Conservation (phyloP, 257 asterid genomes). For the Nicotiana attenuata region DNA sequence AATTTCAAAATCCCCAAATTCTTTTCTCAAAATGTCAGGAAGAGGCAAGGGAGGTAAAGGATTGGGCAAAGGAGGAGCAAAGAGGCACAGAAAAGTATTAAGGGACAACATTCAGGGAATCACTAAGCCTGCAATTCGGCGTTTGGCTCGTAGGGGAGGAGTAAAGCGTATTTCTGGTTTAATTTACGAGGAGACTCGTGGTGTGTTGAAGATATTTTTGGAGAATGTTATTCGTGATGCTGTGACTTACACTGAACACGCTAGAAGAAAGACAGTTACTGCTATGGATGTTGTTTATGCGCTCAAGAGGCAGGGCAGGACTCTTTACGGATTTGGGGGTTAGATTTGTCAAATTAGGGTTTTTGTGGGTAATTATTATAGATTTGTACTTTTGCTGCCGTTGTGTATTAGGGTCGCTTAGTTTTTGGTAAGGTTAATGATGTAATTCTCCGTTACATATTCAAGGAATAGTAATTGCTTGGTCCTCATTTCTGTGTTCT, state of each 20-base stretch:
- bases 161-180: background rate
- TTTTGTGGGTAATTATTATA: too few species aligned
- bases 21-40: background rate
- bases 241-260: background rate
- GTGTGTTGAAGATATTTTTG: background rate
- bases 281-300: background rate
- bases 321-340: background rate
- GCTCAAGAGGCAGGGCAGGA: background rate
- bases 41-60: background rate
- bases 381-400: background rate
- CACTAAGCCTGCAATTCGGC: background rate
- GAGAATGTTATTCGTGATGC: background rate
- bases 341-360: too few species aligned
- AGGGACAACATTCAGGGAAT: background rate
- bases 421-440: background rate
- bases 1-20: too few species aligned
- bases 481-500: background rate
- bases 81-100: background rate
- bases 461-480: background rate
- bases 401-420: background rate
- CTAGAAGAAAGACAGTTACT: background rate
- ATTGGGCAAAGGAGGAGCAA: background rate
- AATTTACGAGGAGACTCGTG: background rate
- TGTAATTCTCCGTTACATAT: background rate
- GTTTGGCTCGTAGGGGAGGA: background rate